These are phyloP conservation scores for Jaltomata sinuosa DNA, from an alignment of 257 asterid species.

Conservation along the genomic window DNA sequence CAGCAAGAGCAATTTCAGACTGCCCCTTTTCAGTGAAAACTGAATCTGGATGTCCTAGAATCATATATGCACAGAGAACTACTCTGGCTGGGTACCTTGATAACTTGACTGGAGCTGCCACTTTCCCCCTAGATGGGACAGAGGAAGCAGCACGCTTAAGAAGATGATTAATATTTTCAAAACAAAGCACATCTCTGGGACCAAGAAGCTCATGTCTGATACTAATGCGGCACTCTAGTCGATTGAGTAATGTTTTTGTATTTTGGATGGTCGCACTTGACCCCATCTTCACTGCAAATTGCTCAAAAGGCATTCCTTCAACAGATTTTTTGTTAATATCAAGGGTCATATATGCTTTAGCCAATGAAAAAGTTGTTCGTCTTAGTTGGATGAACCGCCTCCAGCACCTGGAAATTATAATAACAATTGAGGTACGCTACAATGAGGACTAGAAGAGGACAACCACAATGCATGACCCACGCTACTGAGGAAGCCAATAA, in stretches of 20 bases:
- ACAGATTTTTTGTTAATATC: background rate
- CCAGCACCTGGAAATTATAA: slow-evolving; percentile 11
- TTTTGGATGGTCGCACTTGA: slow-evolving; percentile 7
- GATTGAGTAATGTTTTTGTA: slow-evolving; percentile 11
- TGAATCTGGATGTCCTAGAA: slow-evolving; percentile 13
- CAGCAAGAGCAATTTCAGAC: slow-evolving; percentile 4
- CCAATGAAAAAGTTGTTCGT: slow-evolving; percentile 8
- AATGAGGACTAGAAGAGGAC: background rate
- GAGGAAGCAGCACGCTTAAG: slow-evolving; percentile 1
- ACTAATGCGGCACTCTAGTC: slow-evolving; percentile 7
- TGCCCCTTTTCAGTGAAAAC: slow-evolving; percentile 9
- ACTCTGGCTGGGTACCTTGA: slow-evolving; percentile 16
- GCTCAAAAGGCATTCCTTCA: slow-evolving; percentile 12
- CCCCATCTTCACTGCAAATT: slow-evolving; percentile 11
- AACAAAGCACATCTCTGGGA: background rate
- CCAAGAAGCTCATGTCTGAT: slow-evolving; percentile 1
- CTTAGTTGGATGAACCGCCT: slow-evolving; percentile 5
- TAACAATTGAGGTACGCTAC: background rate
- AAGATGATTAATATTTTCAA: slow-evolving; percentile 11
- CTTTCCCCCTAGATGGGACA: background rate
- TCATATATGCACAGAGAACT: slow-evolving; percentile 20
- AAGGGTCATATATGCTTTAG: slow-evolving; percentile 9
- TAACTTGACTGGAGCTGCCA: background rate
- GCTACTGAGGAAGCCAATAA: background rate
- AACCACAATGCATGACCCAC: background rate